Base-by-base conservation (phyloP, 2,329 filamentous ascomycete species). In the Chaetothyriales sp. region DNA sequence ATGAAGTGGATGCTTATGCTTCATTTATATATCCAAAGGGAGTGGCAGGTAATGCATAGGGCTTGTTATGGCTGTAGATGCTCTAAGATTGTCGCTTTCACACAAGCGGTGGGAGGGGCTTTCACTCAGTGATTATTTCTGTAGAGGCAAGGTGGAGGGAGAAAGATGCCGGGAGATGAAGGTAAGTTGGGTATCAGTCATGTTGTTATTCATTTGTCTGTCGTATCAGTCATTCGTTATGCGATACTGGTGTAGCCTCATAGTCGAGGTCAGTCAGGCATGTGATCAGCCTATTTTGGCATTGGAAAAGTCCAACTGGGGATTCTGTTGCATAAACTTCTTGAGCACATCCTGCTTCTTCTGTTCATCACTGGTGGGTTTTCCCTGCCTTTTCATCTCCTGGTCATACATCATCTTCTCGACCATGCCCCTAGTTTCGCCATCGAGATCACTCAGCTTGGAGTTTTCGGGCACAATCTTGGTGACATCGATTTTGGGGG, bases 371-470 rank as follows among this genome's bases (percentile, higher is more conserved):
- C 87, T 94, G 10, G 84, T 89, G 46, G 89, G 87, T 69, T 85
- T 77, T 4, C 92, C 92, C 69, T 78, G 74, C 74, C 97, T 89
- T 80, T 98, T 98, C 74, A 97, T 89, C 60, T 86, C 77, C 76
- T 98, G 92, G 73, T 98, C 92, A 64, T 79, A 98, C 92, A 98
- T 98, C 92, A 98, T 98, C 80, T 98, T 98, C 81, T 98, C 92
- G 45, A 98, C 92, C 90, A 98, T 97, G 54, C 82, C 80, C 58
- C 92, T 80, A 50, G 92, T 98, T 76, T 94, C 86, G 55, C 92
- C 92, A 65, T 97, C 90, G 60, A 98, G 74, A 68, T 98, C 92
- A 52, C 85, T 83, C 64, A 98, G 76, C 69, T 89, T 94, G 66
- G 84, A 89, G 66, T 85, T 89, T 71, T 97, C 92, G 19, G 92